These are phyloP conservation scores for Scytalidium sp. DNA, from an alignment of 2,329 filamentous ascomycete species.

Conservation along the genomic window DNA sequence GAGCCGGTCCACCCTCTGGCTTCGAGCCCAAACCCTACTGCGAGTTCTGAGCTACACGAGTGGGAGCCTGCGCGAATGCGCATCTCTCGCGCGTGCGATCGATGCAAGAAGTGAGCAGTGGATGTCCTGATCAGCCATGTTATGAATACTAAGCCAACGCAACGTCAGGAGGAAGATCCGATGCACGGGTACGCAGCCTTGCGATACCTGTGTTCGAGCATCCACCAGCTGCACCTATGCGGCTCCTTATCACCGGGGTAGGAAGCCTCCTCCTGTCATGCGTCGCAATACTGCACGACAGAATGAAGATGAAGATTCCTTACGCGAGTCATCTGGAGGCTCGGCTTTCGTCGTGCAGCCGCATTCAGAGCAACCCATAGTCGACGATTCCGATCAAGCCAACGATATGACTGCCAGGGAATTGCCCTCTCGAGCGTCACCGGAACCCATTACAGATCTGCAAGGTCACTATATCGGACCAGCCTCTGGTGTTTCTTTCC, in stretches of 20 bases:
- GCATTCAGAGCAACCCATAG: background rate
- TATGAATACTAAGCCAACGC: background rate
- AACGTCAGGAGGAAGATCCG: constrained; percentile 8
- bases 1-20: background rate
- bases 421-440: constrained; percentile 33
- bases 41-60: background rate
- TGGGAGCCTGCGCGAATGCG: background rate
- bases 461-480: constrained; percentile 46
- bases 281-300: background rate
- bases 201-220: background rate
- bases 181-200: constrained; percentile 10
- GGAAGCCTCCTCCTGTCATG: background rate
- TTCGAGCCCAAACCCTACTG: background rate
- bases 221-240: background rate
- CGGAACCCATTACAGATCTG: constrained; percentile 41
- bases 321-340: background rate
- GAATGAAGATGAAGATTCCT: background rate
- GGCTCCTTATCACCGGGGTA: background rate
- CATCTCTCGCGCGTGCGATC: background rate
- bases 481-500: constrained; percentile 44
- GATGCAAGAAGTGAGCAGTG: background rate
- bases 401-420: background rate
- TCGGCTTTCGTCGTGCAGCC: background rate
- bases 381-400: background rate
- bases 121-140: background rate